phyloP scores from a whole-genome alignment of 495 filamentous ascomycete species.

The Neurospora pannonica region DNA sequence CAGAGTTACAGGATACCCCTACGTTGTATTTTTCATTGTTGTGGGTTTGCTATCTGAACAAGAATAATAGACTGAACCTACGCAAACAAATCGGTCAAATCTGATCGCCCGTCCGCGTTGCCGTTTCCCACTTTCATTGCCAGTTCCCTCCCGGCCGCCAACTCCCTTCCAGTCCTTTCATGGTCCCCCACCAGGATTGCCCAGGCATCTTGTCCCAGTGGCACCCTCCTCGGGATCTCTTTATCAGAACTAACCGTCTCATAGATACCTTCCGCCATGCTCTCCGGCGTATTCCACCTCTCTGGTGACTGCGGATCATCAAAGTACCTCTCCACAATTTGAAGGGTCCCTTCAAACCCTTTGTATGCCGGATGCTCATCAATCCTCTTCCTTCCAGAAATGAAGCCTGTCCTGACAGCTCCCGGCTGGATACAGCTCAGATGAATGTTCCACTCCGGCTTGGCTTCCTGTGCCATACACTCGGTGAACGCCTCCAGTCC shows the following conservation, averaged over 20 bases:
- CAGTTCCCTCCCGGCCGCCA: conserved; percentile 29
- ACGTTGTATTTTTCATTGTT: background rate
- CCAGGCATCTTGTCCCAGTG: conserved; percentile 36
- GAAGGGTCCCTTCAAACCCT: conserved; percentile 24
- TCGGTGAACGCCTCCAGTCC: conserved; percentile 50
- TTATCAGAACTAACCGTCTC: conserved; percentile 24
- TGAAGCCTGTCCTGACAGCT: conserved; percentile 40
- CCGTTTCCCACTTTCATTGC: conserved; percentile 19
- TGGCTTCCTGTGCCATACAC: conserved; percentile 39
- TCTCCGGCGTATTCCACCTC: conserved; percentile 27
- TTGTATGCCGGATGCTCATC: conserved; percentile 30
- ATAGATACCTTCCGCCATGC: conserved; percentile 30
- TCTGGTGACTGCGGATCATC: conserved; percentile 18
- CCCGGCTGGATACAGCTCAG: conserved; percentile 42
- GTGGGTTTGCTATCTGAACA: background rate
- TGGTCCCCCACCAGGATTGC: conserved; percentile 26
- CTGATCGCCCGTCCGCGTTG: background rate
- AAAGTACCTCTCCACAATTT: conserved; percentile 26
- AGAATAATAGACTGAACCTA: background rate
- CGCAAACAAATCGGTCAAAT: background rate
- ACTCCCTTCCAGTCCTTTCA: conserved; percentile 19
- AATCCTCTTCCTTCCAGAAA: conserved; percentile 14
- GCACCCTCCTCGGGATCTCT: conserved; percentile 33
- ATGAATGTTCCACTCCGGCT: conserved; percentile 42
- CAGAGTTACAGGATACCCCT: background rate